phyloP scores from a whole-genome alignment of 2,329 filamentous ascomycete genomes.

The Aspergillus brunneoviolaceus region DNA sequence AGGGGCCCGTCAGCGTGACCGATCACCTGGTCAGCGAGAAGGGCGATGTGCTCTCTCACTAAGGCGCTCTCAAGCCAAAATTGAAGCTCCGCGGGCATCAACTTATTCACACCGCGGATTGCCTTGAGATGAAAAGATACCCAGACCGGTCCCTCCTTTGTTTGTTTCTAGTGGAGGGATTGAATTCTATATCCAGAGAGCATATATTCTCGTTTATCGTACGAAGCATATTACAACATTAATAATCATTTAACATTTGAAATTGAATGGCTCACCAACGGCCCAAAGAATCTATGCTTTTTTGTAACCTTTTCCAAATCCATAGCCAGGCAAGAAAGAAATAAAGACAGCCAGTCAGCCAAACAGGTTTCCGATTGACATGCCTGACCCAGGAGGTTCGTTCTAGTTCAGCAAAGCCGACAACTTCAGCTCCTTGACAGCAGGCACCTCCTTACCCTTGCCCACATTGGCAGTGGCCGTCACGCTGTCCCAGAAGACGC shows the following conservation, averaged over 20 bases:
- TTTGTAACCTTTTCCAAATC: background rate
- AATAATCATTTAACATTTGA: background rate
- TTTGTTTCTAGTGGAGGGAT: background rate
- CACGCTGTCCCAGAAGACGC: constrained; percentile 44
- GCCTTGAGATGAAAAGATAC: constrained; percentile 9
- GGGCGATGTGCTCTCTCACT: constrained; percentile 49
- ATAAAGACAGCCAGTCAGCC: background rate
- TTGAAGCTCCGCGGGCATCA: background rate
- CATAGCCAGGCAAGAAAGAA: background rate
- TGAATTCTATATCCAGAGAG: background rate
- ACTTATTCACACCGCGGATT: background rate
- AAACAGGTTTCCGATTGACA: background rate
- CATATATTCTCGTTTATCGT: background rate
- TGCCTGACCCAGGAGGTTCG: background rate
- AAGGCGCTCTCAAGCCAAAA: background rate
- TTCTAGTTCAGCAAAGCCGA: constrained; percentile 38
- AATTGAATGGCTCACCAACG: background rate
- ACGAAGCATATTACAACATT: background rate
- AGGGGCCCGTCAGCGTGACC: constrained; percentile 79
- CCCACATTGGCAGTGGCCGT: constrained; percentile 37
- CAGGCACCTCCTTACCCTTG: constrained; percentile 47
- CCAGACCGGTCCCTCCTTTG: background rate
- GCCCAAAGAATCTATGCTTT: constrained; percentile 1
- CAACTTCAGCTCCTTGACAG: constrained; percentile 50
- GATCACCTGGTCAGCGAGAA: constrained; percentile 71